Conservation (phyloP, 2,329 filamentous ascomycete species). For the Penicillium hordei region DNA sequence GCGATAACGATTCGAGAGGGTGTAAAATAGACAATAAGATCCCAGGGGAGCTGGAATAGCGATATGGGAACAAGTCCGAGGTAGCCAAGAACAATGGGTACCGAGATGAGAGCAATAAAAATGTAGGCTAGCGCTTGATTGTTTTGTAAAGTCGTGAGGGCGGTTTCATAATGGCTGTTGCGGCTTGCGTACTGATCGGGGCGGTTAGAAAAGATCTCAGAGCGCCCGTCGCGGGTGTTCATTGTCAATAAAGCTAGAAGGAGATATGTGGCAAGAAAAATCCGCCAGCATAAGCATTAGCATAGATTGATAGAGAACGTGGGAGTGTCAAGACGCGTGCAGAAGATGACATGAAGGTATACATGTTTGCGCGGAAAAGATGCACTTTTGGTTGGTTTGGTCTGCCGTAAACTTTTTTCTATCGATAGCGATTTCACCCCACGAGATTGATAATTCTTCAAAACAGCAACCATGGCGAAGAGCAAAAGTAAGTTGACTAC, state of each 20-base stretch:
- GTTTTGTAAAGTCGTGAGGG: conserved; percentile 28
- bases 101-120: conserved; percentile 29
- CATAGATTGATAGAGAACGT: background rate
- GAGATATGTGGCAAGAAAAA: conserved; percentile 23
- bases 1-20: conserved; percentile 43
- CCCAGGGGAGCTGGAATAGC: conserved; percentile 38
- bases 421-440: conserved; percentile 38
- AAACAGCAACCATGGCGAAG: conserved; percentile 40
- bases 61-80: conserved; percentile 32
- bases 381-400: conserved; percentile 30
- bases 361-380: conserved; percentile 4
- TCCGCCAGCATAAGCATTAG: conserved; percentile 18
- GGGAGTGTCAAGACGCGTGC: conserved; percentile 2
- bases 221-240: conserved; percentile 36
- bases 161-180: conserved; percentile 36
- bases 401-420: conserved; percentile 35
- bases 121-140: conserved; percentile 32
- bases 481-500: conserved; percentile 32
- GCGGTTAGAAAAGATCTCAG: conserved; percentile 32
- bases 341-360: conserved; percentile 10
- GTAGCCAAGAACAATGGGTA: conserved; percentile 33
- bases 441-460: conserved; percentile 26
- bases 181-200: conserved; percentile 27
- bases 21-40: conserved; percentile 39
- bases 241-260: conserved; percentile 31